phyloP scores from a whole-genome alignment of 169 alveolate species.

The Cystoisospora suis region DNA sequence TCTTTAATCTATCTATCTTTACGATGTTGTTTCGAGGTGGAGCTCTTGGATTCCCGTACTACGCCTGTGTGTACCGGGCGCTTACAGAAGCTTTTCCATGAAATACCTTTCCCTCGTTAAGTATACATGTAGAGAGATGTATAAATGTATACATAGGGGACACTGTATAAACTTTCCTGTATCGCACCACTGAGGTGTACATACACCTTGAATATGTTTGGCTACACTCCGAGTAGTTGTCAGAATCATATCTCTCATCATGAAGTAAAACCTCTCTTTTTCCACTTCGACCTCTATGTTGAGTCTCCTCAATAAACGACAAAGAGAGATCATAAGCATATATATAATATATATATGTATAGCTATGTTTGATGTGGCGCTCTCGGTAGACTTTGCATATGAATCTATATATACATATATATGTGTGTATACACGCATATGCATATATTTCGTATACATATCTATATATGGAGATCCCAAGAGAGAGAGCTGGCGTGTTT shows the following conservation, averaged over 20 bases:
- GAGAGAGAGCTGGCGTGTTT: not conserved
- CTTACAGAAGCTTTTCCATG: too few relatives aligned
- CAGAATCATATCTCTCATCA: too few relatives aligned
- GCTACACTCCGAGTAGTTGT: too few relatives aligned
- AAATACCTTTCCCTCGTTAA: not conserved
- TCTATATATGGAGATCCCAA: not conserved
- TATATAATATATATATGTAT: not conserved
- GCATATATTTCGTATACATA: not conserved
- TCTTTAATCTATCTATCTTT: not conserved
- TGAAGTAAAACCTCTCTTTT: too few relatives aligned
- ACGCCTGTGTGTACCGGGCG: too few relatives aligned
- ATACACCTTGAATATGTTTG: too few relatives aligned
- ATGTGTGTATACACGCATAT: not conserved
- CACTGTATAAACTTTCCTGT: not conserved
- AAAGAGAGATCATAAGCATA: too few relatives aligned
- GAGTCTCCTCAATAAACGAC: too few relatives aligned
- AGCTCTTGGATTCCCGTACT: too few relatives aligned
- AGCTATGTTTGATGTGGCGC: not conserved
- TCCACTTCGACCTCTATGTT: too few relatives aligned
- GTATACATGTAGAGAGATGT: not conserved
- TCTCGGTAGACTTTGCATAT: not conserved
- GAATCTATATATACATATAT: not conserved
- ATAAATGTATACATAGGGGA: not conserved
- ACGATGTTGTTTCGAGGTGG: too few relatives aligned
- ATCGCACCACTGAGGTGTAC: too few relatives aligned